These are phyloP conservation scores for Tylopilus sp. DNA, from an alignment of 768 basidiomycete genomes.

Conservation along the genomic window DNA sequence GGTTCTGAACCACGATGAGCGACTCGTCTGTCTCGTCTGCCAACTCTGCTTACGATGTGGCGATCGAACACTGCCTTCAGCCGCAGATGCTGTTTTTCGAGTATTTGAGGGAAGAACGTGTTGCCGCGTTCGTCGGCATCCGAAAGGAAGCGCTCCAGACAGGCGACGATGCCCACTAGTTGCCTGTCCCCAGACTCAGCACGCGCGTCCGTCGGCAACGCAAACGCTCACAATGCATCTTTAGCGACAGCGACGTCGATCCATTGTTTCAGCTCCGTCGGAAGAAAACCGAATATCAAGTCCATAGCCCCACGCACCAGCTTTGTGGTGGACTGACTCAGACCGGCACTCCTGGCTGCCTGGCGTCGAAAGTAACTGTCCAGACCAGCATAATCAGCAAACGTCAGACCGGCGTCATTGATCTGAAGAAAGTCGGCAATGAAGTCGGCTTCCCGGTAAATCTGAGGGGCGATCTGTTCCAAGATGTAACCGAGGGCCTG, in stretches of 20 bases:
- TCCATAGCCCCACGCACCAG: slow-evolving; percentile 89
- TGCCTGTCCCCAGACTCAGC: slow-evolving; percentile 50
- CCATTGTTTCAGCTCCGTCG: slow-evolving; percentile 80
- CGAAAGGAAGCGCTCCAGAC: slow-evolving; percentile 68
- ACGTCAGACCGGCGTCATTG: slow-evolving; percentile 83
- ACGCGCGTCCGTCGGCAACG: neutral
- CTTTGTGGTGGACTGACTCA: slow-evolving; percentile 70
- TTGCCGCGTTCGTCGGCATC: slow-evolving; percentile 82
- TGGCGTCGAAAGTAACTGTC: slow-evolving; percentile 94
- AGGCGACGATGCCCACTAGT: slow-evolving; percentile 76
- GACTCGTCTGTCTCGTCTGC: neutral
- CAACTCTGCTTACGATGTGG: slow-evolving; percentile 52
- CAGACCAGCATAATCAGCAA: slow-evolving; percentile 91
- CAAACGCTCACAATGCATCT: slow-evolving; percentile 61
- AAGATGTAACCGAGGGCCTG: slow-evolving; percentile 76
- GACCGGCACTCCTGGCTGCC: slow-evolving; percentile 67
- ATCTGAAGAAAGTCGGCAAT: slow-evolving; percentile 91
- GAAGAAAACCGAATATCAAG: slow-evolving; percentile 91
- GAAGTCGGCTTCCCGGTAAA: slow-evolving; percentile 86
- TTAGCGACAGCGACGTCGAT: slow-evolving; percentile 72
- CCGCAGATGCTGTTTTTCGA: slow-evolving; percentile 82
- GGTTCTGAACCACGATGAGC: slow-evolving; percentile 47
- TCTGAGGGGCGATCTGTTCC: slow-evolving; percentile 67
- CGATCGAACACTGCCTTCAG: slow-evolving; percentile 75
- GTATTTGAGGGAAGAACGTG: slow-evolving; percentile 62